Conservation (phyloP, 345 rosid genomes). For the Cardiospermum halicacabum region DNA sequence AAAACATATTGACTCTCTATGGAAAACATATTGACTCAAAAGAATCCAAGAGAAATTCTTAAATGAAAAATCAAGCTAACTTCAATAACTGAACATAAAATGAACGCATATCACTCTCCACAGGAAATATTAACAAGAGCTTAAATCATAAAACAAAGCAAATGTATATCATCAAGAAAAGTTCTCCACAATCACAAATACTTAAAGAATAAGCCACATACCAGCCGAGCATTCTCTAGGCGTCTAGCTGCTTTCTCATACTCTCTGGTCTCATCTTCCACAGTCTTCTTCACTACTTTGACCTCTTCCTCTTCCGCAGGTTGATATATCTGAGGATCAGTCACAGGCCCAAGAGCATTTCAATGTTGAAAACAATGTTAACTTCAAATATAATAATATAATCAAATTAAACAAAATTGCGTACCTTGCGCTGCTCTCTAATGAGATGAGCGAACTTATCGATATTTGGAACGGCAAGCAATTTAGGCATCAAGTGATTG, state of each 20-base stretch:
- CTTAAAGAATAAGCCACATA: constrained; percentile 29
- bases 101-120: not conserved
- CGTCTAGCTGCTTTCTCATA: constrained; percentile 82
- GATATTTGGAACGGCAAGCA: constrained; percentile 90
- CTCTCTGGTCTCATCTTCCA: constrained; percentile 48
- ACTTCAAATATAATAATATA: not conserved
- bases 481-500: constrained; percentile 89
- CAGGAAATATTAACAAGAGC: not conserved
- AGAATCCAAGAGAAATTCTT: no score
- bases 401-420: not conserved
- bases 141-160: not conserved
- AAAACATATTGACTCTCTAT: not conserved
- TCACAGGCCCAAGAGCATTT: constrained; percentile 1
- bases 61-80: no score
- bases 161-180: not conserved
- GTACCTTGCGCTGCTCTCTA: constrained; percentile 88
- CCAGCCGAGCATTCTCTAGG: constrained; percentile 57
- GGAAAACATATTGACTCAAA: no score
- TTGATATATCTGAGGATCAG: constrained; percentile 50
- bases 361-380: not conserved
- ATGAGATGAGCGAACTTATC: constrained; percentile 87
- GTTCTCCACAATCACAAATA: not conserved
- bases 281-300: constrained; percentile 49
- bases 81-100: no score
- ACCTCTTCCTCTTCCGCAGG: constrained; percentile 70